Evolutionary conservation across 106 monocot genomes (phyloP), one percentile per base, ranked within the genome.

Genomic region (Acanthochlamys bracteata): DNA sequence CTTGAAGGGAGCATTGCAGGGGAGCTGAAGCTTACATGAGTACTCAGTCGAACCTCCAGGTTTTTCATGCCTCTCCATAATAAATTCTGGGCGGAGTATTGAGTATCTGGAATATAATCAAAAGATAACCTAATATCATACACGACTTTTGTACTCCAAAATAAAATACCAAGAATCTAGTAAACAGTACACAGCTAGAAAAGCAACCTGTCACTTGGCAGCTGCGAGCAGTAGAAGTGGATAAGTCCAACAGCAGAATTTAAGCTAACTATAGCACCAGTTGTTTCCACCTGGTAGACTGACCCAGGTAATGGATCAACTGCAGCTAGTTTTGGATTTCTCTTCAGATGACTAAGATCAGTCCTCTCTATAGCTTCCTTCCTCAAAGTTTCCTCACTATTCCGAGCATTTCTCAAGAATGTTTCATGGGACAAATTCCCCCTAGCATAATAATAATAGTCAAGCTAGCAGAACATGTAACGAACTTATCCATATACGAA

Each of bases 201-300:
- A 61, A 24, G 13, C 6, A 57, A 98, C 96, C 96, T 82, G 69
- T 98, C 96, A 77, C 91, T 91, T 55, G 96, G 96, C 51, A 98
- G 63, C 64, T 98, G 96, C 20, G 96, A 98, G 70, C 96, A 98
- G 72, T 91, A 98, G 63, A 98, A 88, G 69, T 98, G 91, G 60
- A 98, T 66, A n/a, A 98, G 96, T 20, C 90, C 90, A 74, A 98
- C 96, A 14, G 96, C 91, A 74, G 96, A 98, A 75, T 98, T 98
- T 68, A 91, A 75, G 61, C 96, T 98, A 24, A 98, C 96, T 78
- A 98, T 67, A 57, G 96, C 96, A 66, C 96, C 96, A 67, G 96
- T 98, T 63, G 96, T 76, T 63, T 80, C 88, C 52, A 98, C 96
- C 65, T 88, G 85, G 49, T 98, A 98, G 69, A 98, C 75, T 21